These are phyloP conservation scores for Schizochytrium sp. DNA, from an alignment of 108 stramenopile species.

Conservation along the genomic window DNA sequence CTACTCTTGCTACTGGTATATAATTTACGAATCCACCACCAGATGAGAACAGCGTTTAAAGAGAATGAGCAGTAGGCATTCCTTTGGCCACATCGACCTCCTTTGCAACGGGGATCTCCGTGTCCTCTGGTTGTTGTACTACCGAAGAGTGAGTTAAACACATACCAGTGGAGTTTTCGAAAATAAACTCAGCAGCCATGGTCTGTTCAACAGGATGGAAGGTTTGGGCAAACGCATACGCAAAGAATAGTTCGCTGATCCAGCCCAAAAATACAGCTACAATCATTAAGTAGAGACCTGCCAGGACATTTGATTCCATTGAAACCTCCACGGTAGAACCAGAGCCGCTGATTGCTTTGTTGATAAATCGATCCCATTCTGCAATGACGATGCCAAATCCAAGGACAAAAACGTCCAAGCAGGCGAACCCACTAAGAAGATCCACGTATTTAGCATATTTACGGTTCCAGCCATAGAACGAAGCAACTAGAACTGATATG, in stretches of 20 bases:
- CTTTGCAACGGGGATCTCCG: too few species aligned
- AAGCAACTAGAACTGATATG: background rate
- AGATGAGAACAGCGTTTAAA: too few species aligned
- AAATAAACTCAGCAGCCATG: background rate
- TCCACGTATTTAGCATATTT: background rate
- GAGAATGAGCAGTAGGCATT: too few species aligned
- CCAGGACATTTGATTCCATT: conserved; percentile 20
- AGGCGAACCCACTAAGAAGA: conserved; percentile 21
- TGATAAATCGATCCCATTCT: conserved; percentile 41
- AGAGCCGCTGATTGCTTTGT: conserved; percentile 39
- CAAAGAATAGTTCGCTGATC: background rate
- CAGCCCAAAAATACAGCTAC: conserved; percentile 36
- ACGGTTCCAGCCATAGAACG: conserved; percentile 4
- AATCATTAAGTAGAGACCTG: background rate
- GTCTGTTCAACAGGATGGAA: conserved; percentile 43
- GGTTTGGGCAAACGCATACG: conserved; percentile 16
- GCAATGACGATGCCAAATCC: conserved; percentile 40
- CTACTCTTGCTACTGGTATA: too few species aligned
- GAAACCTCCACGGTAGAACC: background rate
- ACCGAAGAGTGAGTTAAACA: background rate
- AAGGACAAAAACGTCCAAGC: conserved; percentile 46
- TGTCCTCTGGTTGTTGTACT: background rate
- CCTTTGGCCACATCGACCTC: too few species aligned
- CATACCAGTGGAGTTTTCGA: background rate
- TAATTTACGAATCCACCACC: too few species aligned